Evolutionary conservation across 371 early-diverging fungal species (phyloP).

Genomic region (Fennellomyces sp.): DNA sequence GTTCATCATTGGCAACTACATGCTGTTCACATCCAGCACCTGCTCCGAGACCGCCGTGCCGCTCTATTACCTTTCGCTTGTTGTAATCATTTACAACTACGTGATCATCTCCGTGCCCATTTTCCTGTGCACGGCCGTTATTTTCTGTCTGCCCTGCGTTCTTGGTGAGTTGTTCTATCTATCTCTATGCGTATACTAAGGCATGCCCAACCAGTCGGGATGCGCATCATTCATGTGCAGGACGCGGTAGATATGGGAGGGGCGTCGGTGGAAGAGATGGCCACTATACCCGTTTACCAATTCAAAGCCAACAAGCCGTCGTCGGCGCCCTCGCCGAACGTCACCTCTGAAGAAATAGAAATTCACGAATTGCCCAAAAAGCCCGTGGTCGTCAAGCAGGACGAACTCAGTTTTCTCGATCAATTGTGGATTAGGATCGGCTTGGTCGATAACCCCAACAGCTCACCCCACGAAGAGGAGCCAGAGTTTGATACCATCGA

Average conservation of each 20-base stretch:
- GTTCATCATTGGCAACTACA: slow-evolving; percentile 76
- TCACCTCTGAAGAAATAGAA: slow-evolving; percentile 8
- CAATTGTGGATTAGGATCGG: slow-evolving; percentile 32
- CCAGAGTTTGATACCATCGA: slow-evolving; percentile 31
- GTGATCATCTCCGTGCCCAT: slow-evolving; percentile 67
- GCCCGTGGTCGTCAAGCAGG: not conserved
- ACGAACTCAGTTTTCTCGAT: slow-evolving; percentile 19
- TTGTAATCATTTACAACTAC: slow-evolving; percentile 69
- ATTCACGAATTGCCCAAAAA: slow-evolving; percentile 19
- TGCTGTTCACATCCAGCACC: slow-evolving; percentile 58
- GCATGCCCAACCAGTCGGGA: slow-evolving; percentile 47
- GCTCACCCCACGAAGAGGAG: slow-evolving; percentile 12
- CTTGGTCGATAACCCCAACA: not conserved
- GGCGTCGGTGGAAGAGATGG: slow-evolving; percentile 62
- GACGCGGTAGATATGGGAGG: slow-evolving; percentile 64
- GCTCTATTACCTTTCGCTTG: slow-evolving; percentile 61
- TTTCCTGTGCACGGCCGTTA: slow-evolving; percentile 62
- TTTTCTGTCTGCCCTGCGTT: slow-evolving; percentile 71
- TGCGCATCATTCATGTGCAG: slow-evolving; percentile 62
- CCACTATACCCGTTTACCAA: slow-evolving; percentile 52
- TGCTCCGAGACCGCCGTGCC: slow-evolving; percentile 59
- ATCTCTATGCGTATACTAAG: not conserved
- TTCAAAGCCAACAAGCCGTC: slow-evolving; percentile 28
- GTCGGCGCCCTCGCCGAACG: not conserved
- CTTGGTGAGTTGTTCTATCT: slow-evolving; percentile 32